These are phyloP conservation scores for Pseudogymnoascus sp. DNA, from an alignment of 2,329 filamentous ascomycete genomes.

Conservation along the genomic window DNA sequence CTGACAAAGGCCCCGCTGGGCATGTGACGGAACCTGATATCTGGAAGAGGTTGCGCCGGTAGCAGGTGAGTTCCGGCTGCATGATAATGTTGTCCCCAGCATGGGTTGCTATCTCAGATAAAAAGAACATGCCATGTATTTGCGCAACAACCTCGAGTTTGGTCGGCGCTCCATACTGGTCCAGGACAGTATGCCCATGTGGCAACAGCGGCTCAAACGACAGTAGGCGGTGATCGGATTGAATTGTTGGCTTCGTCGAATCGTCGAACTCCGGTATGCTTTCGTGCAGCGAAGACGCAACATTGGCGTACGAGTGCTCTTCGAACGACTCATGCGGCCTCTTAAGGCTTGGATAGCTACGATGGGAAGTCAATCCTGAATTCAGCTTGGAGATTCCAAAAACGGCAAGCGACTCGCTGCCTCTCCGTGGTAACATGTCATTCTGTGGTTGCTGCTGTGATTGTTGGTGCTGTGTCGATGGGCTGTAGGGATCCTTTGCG, in stretches of 20 bases:
- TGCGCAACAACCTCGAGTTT: slow-evolving; percentile 52
- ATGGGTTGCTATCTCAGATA: slow-evolving; percentile 50
- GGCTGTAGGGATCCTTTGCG: neutral
- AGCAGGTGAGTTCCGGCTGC: slow-evolving; percentile 85
- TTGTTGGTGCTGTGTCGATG: neutral
- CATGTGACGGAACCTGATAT: slow-evolving; percentile 84
- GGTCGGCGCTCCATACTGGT: slow-evolving; percentile 39
- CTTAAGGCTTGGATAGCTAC: slow-evolving; percentile 28
- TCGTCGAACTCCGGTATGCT: slow-evolving; percentile 20
- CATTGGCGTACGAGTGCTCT: slow-evolving; percentile 22
- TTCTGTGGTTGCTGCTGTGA: neutral
- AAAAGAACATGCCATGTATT: slow-evolving; percentile 82
- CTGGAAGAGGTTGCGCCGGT: slow-evolving; percentile 90
- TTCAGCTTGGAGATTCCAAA: neutral
- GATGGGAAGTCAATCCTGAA: slow-evolving; percentile 21
- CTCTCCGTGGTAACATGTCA: neutral
- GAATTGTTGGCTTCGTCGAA: slow-evolving; percentile 24
- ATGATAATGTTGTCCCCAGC: slow-evolving; percentile 44
- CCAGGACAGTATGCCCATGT: slow-evolving; percentile 39
- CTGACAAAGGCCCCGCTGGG: slow-evolving; percentile 66
- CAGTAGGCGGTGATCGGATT: slow-evolving; percentile 28
- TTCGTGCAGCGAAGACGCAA: slow-evolving; percentile 23
- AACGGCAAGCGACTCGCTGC: slow-evolving; percentile 1
- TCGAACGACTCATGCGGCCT: slow-evolving; percentile 24
- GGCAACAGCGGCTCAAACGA: slow-evolving; percentile 23